Conservation (phyloP, 176 grass and related monocot species). For the Aegilops tauschii region DNA sequence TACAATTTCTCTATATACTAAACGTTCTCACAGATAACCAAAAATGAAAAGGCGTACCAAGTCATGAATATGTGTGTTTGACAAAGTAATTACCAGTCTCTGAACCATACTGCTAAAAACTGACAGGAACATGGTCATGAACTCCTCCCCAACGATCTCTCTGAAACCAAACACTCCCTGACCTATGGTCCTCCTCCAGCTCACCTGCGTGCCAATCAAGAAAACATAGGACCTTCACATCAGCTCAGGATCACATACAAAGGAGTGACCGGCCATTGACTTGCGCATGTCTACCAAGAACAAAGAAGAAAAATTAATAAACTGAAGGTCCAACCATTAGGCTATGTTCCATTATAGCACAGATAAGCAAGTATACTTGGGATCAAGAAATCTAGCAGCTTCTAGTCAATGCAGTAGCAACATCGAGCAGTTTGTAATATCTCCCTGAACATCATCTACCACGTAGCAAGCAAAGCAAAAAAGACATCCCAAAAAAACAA, state of each 20-base stretch:
- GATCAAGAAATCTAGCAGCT: too few relatives aligned
- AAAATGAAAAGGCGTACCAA: not conserved
- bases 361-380: too few relatives aligned
- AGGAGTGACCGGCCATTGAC: constrained; percentile 18
- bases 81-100: constrained; percentile 35
- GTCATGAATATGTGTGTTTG: not conserved
- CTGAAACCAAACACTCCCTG: constrained; percentile 25
- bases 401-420: too few relatives aligned
- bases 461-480: too few relatives aligned
- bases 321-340: too few relatives aligned
- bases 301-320: too few relatives aligned
- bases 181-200: not conserved
- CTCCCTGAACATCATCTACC: too few relatives aligned
- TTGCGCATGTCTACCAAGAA: not conserved
- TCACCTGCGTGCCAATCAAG: constrained; percentile 27
- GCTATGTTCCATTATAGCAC: too few relatives aligned
- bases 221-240: not conserved
- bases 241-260: not conserved
- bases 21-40: not conserved
- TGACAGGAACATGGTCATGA: constrained; percentile 32
- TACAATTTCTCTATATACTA: not conserved
- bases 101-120: constrained; percentile 26
- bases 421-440: too few relatives aligned
- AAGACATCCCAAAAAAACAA: too few relatives aligned
- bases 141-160: not conserved